phyloP scores from a whole-genome alignment of 371 early-diverging fungal species.

The Lichtheimia ornata region DNA sequence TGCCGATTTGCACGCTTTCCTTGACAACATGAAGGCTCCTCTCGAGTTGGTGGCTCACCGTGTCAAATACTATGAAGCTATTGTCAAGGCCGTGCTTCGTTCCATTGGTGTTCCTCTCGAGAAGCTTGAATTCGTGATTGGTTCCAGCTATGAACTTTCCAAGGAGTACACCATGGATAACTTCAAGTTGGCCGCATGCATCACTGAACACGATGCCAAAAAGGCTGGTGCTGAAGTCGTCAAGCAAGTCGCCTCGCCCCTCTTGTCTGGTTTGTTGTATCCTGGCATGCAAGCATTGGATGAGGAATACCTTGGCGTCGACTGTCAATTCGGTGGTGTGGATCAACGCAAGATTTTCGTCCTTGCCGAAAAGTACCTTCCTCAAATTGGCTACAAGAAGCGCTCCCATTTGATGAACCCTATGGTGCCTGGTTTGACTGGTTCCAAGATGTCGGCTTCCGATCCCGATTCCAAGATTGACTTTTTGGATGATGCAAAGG shows the following conservation, averaged over 20 bases:
- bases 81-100: slow-evolving; percentile 90
- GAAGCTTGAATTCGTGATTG: slow-evolving; percentile 93
- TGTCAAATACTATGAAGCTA: slow-evolving; percentile 92
- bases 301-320: slow-evolving; percentile 98
- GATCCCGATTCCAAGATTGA: slow-evolving; percentile 99
- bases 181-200: slow-evolving; percentile 87
- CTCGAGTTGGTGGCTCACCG: slow-evolving; percentile 91
- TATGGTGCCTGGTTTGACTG: slow-evolving; percentile 99
- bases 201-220: slow-evolving; percentile 96
- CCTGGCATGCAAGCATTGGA: slow-evolving; percentile 99
- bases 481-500: slow-evolving; percentile 86
- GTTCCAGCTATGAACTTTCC: slow-evolving; percentile 89
- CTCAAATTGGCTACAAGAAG: slow-evolving; percentile 96
- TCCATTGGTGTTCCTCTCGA: slow-evolving; percentile 92
- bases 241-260: slow-evolving; percentile 97
- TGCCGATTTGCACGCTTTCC: slow-evolving; percentile 99
- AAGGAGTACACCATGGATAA: slow-evolving; percentile 94
- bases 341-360: slow-evolving; percentile 99
- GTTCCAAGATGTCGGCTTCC: slow-evolving; percentile 98
- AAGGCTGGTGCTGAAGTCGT: slow-evolving; percentile 99
- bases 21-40: slow-evolving; percentile 99
- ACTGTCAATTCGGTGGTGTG: slow-evolving; percentile 99
- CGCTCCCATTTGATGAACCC: slow-evolving; percentile 99
- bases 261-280: slow-evolving; percentile 95
- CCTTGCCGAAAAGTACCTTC: slow-evolving; percentile 97